Base-by-base conservation (phyloP, 345 rosid species). In the Eutrema yunnanense region DNA sequence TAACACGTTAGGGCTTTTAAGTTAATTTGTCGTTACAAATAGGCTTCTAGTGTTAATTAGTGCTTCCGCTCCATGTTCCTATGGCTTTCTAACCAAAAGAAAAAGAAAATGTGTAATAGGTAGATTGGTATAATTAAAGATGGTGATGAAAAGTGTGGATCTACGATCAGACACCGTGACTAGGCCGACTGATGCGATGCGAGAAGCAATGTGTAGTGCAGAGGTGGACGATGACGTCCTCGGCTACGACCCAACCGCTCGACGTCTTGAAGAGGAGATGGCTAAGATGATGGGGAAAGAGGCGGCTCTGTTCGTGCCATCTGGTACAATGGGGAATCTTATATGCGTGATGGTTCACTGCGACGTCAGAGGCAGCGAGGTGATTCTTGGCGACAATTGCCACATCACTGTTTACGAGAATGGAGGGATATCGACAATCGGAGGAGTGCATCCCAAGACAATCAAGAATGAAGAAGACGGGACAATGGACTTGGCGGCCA, bases 251-350 rank as follows among this genome's bases (percentile, higher is more conserved):
- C 99, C 97, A 0, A 86, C 84, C 0, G 96, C 96, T 4, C 71
- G 81, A 42, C 84, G 56, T 22, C 74, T 95, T 38, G 97, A 95
- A 78, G 65, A 82, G 3, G 96, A 92, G 82, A 79, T 95, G 84
- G 94, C 97, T 0, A 82, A 77, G 74, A 80, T 92, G 69, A 81
- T 50, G 62, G 87, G 92, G 66, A 95, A 95, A 87, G 99, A 95
- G 62, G 94, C 94, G 0, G 97, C 84, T 52, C 79, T 90, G 6
- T 95, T 82, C 66, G 96, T 95, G 51, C 96, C 97, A 4, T 92
- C 99, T 0, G 99, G 99, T 6, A 95, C 99, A 2, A 95, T 95
- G 97, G 96, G 93, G n/a, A 95, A 95, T 75, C 94, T 92, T 13
- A 84, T 92, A 4, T 84, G 99, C 59, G 96, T 95, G 8, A 90